These are phyloP conservation scores for Leptographium radiaticola DNA, from an alignment of 2,329 filamentous ascomycete species.

Conservation along the genomic window DNA sequence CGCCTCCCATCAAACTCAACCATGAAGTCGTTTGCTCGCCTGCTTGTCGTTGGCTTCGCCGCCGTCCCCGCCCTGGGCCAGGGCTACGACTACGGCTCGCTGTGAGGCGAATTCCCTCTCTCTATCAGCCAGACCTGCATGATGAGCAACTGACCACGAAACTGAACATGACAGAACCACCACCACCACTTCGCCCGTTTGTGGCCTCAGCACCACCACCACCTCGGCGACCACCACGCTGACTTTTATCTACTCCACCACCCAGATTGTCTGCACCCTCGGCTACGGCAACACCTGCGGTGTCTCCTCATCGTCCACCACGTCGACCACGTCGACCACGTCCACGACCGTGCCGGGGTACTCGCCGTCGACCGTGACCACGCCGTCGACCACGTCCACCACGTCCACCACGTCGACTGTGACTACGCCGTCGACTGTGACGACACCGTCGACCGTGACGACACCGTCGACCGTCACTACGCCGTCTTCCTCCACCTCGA, in stretches of 20 bases:
- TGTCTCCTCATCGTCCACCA: background rate
- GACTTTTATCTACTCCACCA: background rate
- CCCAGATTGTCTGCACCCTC: background rate
- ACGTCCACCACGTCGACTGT: too few species aligned
- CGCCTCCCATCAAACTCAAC: background rate
- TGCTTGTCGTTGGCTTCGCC: background rate
- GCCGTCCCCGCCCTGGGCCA: background rate
- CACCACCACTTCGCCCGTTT: background rate
- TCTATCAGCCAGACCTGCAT: background rate
- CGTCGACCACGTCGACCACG: background rate
- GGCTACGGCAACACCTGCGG: background rate
- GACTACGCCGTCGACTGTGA: too few species aligned
- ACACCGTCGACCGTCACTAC: too few species aligned
- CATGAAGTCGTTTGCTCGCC: background rate
- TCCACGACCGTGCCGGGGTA: background rate
- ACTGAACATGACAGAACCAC: background rate
- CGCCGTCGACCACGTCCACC: background rate
- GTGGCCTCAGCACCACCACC: background rate
- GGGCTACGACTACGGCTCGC: background rate
- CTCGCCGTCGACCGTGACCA: background rate
- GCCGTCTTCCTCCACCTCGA: background rate
- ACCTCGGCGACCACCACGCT: background rate
- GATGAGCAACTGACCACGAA: background rate
- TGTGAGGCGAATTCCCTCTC: background rate
- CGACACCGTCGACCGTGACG: too few species aligned